Evolutionary conservation across 805 yeast species (phyloP).

Genomic region (Candida palmyrensis): DNA sequence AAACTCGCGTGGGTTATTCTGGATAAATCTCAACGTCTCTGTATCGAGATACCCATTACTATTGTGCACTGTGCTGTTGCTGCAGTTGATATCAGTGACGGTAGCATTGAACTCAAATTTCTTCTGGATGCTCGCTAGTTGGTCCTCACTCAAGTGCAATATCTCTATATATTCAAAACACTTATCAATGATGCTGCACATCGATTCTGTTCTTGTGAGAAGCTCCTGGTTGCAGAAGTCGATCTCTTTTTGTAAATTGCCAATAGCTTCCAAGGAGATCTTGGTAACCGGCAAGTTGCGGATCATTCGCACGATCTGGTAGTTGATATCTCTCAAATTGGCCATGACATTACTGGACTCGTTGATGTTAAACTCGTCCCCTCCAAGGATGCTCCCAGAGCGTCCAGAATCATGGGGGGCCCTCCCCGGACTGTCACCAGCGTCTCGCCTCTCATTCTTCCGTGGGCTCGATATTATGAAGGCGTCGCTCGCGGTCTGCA

Average conservation of each 20-base stretch:
- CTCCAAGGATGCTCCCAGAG: too few species aligned
- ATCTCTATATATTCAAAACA: slow-evolving; percentile 21
- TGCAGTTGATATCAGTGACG: background rate
- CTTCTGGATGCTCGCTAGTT: slow-evolving; percentile 27
- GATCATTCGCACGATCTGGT: slow-evolving; percentile 30
- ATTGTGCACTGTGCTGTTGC: background rate
- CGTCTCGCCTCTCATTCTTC: slow-evolving; percentile 4
- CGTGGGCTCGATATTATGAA: slow-evolving; percentile 29
- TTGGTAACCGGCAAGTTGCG: slow-evolving; percentile 32
- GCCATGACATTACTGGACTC: slow-evolving; percentile 15
- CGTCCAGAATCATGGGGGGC: too few species aligned
- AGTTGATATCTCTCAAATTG: slow-evolving; percentile 30
- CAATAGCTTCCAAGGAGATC: slow-evolving; percentile 25
- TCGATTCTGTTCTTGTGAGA: slow-evolving; percentile 15
- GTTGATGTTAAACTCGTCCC: background rate
- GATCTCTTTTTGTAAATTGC: slow-evolving; percentile 19
- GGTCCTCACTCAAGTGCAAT: slow-evolving; percentile 28
- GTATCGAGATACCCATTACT: slow-evolving; percentile 31
- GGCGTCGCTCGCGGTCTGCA: slow-evolving; percentile 11
- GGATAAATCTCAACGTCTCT: slow-evolving; percentile 33
- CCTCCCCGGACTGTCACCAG: too few species aligned
- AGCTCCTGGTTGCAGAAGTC: slow-evolving; percentile 22
- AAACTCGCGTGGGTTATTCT: slow-evolving; percentile 32
- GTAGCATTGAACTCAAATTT: slow-evolving; percentile 12
- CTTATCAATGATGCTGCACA: slow-evolving; percentile 17